A percentile compares a stretch with the other conserved stretches of the same genome.
Conservation (phyloP, 2,329 filamentous ascomycete genomes). For the Lachnellula cervina region DNA sequence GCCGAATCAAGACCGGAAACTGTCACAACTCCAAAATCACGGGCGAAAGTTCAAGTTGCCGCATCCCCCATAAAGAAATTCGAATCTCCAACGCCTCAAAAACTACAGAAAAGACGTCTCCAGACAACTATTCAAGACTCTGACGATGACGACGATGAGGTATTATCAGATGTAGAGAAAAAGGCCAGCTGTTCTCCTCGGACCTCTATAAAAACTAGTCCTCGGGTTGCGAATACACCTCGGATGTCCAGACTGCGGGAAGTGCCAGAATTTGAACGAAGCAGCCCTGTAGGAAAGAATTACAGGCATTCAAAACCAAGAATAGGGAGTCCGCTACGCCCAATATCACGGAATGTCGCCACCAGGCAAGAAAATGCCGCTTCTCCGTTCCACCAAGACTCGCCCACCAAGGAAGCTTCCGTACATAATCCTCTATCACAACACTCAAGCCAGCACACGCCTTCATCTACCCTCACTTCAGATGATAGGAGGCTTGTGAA, state of each 20-base stretch:
- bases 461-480: conserved; percentile 14
- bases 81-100: conserved; percentile 15
- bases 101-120: conserved; percentile 6
- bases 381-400: conserved; percentile 23
- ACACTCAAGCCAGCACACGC: conserved; percentile 19
- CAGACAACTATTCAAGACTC: conserved; percentile 27
- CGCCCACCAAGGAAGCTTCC: conserved; percentile 16
- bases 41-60: conserved; percentile 19
- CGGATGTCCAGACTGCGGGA: conserved; percentile 7
- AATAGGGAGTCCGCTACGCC: conserved; percentile 23
- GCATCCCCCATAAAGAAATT: conserved; percentile 20
- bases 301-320: conserved; percentile 11
- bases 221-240: conserved; percentile 6
- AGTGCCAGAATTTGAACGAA: conserved; percentile 10
- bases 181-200: conserved; percentile 14
- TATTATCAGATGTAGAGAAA: conserved; percentile 16
- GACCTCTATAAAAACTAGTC: conserved; percentile 13
- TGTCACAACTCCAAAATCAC: not conserved
- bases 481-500: conserved; percentile 27
- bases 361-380: conserved; percentile 18
- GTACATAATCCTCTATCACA: conserved; percentile 4
- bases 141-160: conserved; percentile 30
- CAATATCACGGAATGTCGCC: conserved; percentile 25
- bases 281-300: conserved; percentile 1
- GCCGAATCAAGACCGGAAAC: not conserved